Percentiles rank a stretch among this genome's conserved stretches.
Conservation (phyloP, 805 yeast species). For the Nakazawaea ernobii region DNA sequence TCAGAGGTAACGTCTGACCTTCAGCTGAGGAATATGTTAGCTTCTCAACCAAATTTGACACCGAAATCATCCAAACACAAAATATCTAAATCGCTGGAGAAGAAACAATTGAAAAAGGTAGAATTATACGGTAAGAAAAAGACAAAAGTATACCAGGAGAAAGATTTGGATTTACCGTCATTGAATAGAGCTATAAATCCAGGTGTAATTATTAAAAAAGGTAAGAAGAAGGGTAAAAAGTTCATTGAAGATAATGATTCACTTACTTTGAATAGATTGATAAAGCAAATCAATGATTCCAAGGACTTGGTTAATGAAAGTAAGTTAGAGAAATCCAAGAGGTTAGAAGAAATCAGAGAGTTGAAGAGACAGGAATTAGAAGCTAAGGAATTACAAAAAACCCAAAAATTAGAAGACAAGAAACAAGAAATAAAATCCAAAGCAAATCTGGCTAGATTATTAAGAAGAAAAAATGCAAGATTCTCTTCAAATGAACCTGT, state of each 20-base stretch:
- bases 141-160: constrained; percentile 61
- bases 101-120: constrained; percentile 60
- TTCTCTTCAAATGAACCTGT: constrained; percentile 13
- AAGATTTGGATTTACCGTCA: constrained; percentile 72
- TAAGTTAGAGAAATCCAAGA: constrained; percentile 82
- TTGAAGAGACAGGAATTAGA: constrained; percentile 84
- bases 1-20: constrained; percentile 65
- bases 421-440: constrained; percentile 71
- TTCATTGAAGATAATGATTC: constrained; percentile 68
- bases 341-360: constrained; percentile 86
- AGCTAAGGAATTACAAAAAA: constrained; percentile 67
- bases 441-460: constrained; percentile 62
- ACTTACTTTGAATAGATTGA: constrained; percentile 57
- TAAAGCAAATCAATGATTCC: constrained; percentile 77
- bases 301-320: constrained; percentile 77
- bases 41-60: constrained; percentile 51
- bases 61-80: constrained; percentile 50
- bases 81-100: constrained; percentile 45
- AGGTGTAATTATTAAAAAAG: constrained; percentile 63
- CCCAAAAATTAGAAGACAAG: constrained; percentile 64
- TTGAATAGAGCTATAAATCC: constrained; percentile 82
- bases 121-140: constrained; percentile 64
- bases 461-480: constrained; percentile 54
- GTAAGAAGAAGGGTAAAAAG: constrained; percentile 85
- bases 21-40: constrained; percentile 63